Percentiles rank a stretch among this genome's conserved stretches.
These are phyloP conservation scores for Phytophthora hibernalis DNA, from an alignment of 352 stramenopile genomes.

Conservation along the genomic window DNA sequence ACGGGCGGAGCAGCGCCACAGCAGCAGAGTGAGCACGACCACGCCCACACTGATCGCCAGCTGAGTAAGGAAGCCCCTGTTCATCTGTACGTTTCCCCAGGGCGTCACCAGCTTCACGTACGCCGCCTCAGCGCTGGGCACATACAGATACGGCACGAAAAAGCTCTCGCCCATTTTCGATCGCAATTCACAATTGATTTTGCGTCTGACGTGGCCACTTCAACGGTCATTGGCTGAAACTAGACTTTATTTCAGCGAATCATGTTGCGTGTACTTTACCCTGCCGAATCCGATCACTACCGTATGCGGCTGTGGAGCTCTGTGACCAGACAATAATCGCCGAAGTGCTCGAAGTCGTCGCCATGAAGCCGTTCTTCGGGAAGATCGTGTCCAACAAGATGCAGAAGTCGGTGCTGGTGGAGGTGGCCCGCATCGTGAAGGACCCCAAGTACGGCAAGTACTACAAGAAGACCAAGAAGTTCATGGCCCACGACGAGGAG, in stretches of 20 bases:
- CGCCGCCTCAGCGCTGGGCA: constrained; percentile 55
- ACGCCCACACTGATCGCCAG: constrained; percentile 40
- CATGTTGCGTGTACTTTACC: background rate
- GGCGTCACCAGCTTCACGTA: constrained; percentile 82
- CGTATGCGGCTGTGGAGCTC: constrained; percentile 17
- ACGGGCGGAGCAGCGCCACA: constrained; percentile 42
- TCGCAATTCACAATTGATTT: constrained; percentile 11
- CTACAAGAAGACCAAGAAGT: constrained; percentile 97
- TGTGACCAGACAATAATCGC: constrained; percentile 35
- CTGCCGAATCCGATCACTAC: background rate
- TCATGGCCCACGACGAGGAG: constrained; percentile 97
- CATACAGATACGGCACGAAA: constrained; percentile 84
- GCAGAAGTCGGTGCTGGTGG: constrained; percentile 96
- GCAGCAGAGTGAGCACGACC: constrained; percentile 47
- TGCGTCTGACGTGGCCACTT: constrained; percentile 23
- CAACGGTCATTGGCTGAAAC: constrained; percentile 22
- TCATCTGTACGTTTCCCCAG: constrained; percentile 65
- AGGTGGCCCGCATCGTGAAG: constrained; percentile 94
- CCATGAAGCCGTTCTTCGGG: constrained; percentile 93
- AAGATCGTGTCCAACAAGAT: constrained; percentile 97
- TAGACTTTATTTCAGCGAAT: constrained; percentile 10
- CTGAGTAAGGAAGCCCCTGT: constrained; percentile 58
- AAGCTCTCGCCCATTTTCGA: constrained; percentile 36
- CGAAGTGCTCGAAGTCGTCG: constrained; percentile 5
- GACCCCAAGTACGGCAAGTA: constrained; percentile 96